Evolutionary conservation across 768 basidiomycete genomes (phyloP).

Genomic region (Tephrocybe sp.): DNA sequence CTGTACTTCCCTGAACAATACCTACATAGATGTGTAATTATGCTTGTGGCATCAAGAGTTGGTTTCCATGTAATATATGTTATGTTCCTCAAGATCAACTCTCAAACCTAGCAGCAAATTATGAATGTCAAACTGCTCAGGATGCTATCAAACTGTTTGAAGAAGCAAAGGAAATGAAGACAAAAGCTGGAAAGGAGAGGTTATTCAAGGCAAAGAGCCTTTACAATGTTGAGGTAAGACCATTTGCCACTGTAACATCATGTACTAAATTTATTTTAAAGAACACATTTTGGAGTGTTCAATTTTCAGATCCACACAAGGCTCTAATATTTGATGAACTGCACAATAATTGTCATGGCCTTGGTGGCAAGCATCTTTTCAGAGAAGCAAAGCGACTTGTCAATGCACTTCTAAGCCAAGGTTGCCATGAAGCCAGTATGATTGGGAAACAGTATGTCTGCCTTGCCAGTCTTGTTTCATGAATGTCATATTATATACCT

Average conservation of each 20-base stretch:
- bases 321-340: constrained; percentile 39
- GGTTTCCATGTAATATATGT: constrained; percentile 34
- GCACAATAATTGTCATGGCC: constrained; percentile 33
- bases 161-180: background rate
- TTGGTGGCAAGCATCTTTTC: constrained; percentile 33
- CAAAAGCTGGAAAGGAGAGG: constrained; percentile 20
- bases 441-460: constrained; percentile 27
- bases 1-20: background rate
- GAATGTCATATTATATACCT: background rate
- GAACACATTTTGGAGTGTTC: constrained; percentile 42
- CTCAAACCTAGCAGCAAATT: constrained; percentile 16
- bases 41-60: constrained; percentile 20
- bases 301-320: constrained; percentile 30
- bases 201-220: constrained; percentile 22
- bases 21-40: background rate
- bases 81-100: constrained; percentile 25
- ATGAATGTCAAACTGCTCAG: constrained; percentile 13
- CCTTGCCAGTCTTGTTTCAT: too few relatives aligned
- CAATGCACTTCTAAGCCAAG: background rate
- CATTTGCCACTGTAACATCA: constrained; percentile 1
- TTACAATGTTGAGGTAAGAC: constrained; percentile 22
- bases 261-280: constrained; percentile 13
- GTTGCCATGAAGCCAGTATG: constrained; percentile 10
- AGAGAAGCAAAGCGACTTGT: constrained; percentile 22
- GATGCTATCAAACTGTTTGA: constrained; percentile 14